Conservation (phyloP, 2,329 filamentous ascomycete genomes). For the Fusarium acutatum region DNA sequence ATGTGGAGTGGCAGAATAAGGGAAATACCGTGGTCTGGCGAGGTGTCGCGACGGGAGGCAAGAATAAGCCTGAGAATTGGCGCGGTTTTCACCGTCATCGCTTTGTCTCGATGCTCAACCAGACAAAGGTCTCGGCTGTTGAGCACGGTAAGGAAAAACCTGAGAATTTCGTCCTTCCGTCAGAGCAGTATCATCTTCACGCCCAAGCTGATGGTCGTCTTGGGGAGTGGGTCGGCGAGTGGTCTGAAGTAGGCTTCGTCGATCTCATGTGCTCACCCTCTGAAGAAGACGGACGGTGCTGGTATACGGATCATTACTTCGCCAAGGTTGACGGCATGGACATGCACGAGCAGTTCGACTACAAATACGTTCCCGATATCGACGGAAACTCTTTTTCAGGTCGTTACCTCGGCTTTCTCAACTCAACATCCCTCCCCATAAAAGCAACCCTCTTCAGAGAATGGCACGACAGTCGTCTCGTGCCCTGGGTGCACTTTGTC, state of each 20-base stretch:
- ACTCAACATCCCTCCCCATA: constrained; percentile 74
- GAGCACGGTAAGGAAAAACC: constrained; percentile 54
- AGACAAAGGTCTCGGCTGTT: constrained; percentile 62
- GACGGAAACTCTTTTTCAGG: constrained; percentile 79
- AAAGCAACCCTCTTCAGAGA: constrained; percentile 82
- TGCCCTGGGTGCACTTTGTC: constrained; percentile 83
- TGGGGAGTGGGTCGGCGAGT: constrained; percentile 58
- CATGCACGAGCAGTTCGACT: constrained; percentile 63
- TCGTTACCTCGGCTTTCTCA: constrained; percentile 74
- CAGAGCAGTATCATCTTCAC: constrained; percentile 56
- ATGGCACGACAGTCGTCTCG: constrained; percentile 79
- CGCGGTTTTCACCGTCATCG: constrained; percentile 78
- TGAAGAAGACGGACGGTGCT: constrained; percentile 51
- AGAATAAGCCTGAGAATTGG: constrained; percentile 70
- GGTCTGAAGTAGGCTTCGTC: constrained; percentile 62
- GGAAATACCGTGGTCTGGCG: constrained; percentile 66
- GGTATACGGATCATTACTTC: constrained; percentile 60
- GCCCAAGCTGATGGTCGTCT: constrained; percentile 56
- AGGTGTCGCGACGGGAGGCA: constrained; percentile 72
- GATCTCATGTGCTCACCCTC: constrained; percentile 61
- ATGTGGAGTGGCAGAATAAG: constrained; percentile 67
- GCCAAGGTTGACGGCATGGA: constrained; percentile 49
- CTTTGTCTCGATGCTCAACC: constrained; percentile 78
- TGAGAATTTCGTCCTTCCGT: constrained; percentile 64
- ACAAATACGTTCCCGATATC: constrained; percentile 79